A percentile compares a stretch with the other conserved stretches of the same genome.
Conservation (phyloP, 352 stramenopile genomes). For the Phytophthora niederhauseri region DNA sequence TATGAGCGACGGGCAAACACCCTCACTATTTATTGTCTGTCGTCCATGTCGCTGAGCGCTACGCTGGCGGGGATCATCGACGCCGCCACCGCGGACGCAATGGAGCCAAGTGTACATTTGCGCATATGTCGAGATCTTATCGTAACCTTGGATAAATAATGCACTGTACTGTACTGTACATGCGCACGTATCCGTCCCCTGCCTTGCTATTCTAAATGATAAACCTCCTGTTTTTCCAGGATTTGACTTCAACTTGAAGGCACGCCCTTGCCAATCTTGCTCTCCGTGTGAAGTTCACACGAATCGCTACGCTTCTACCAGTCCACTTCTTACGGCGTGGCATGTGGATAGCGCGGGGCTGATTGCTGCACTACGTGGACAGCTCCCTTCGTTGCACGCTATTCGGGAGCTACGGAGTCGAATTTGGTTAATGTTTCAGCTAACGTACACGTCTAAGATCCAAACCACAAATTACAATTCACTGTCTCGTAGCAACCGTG, state of each 20-base stretch:
- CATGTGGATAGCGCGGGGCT: too few relatives aligned
- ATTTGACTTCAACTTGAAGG: slow-evolving; percentile 1
- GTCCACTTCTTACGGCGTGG: too few relatives aligned
- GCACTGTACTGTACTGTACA: background rate
- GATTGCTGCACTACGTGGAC: too few relatives aligned
- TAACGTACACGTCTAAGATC: too few relatives aligned
- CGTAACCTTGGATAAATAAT: background rate
- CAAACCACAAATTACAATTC: too few relatives aligned
- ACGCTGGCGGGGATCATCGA: background rate
- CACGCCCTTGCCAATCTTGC: too few relatives aligned
- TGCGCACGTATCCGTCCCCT: background rate
- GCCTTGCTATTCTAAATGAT: background rate
- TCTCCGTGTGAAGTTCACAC: too few relatives aligned
- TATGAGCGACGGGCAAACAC: slow-evolving; percentile 1
- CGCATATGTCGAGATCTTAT: background rate
- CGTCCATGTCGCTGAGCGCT: background rate
- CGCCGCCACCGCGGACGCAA: background rate
- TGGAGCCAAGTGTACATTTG: background rate
- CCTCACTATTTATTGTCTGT: slow-evolving; percentile 28
- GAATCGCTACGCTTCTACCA: too few relatives aligned
- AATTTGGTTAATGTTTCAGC: too few relatives aligned
- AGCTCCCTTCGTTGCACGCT: too few relatives aligned
- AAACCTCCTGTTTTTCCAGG: background rate
- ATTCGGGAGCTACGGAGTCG: too few relatives aligned
- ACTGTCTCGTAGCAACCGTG: too few relatives aligned